phyloP scores from a whole-genome alignment of 164 flowering plant species.

The Malania oleifera region DNA sequence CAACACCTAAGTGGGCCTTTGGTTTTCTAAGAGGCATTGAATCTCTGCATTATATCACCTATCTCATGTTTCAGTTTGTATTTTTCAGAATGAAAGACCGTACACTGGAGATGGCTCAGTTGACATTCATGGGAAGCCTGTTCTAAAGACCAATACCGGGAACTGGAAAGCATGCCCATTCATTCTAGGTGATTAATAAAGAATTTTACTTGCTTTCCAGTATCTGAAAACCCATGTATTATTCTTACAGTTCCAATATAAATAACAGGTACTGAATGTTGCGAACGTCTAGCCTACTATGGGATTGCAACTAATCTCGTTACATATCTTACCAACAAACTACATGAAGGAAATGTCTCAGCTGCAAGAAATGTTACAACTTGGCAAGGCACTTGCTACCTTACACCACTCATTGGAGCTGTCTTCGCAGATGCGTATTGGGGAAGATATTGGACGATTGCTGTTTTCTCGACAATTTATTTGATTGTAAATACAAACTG shows the following conservation, averaged over 20 bases:
- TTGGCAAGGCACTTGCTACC: slow-evolving; percentile 87
- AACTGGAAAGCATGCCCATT: slow-evolving; percentile 93
- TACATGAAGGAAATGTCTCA: slow-evolving; percentile 73
- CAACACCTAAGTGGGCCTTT: too few relatives aligned
- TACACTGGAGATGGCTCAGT: slow-evolving; percentile 89
- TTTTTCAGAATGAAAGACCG: slow-evolving; percentile 34
- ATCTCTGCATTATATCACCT: background rate
- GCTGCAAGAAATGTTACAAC: slow-evolving; percentile 88
- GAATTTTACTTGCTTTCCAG: background rate
- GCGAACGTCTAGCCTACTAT: slow-evolving; percentile 87
- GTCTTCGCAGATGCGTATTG: slow-evolving; percentile 84
- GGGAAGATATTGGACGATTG: slow-evolving; percentile 96
- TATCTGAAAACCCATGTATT: background rate
- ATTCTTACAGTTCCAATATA: slow-evolving; percentile 6
- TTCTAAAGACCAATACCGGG: slow-evolving; percentile 61
- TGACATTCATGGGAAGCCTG: slow-evolving; percentile 69
- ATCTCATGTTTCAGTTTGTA: slow-evolving; percentile 1
- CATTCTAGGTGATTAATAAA: slow-evolving; percentile 47
- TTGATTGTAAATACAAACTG: slow-evolving; percentile 48
- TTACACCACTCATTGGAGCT: slow-evolving; percentile 86
- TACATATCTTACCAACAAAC: slow-evolving; percentile 60
- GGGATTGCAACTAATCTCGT: slow-evolving; percentile 88
- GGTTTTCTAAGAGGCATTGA: too few relatives aligned
- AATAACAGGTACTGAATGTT: slow-evolving; percentile 76
- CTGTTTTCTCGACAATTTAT: slow-evolving; percentile 70